Conservation (phyloP, 345 rosid genomes). For the Eucalyptus marginata region DNA sequence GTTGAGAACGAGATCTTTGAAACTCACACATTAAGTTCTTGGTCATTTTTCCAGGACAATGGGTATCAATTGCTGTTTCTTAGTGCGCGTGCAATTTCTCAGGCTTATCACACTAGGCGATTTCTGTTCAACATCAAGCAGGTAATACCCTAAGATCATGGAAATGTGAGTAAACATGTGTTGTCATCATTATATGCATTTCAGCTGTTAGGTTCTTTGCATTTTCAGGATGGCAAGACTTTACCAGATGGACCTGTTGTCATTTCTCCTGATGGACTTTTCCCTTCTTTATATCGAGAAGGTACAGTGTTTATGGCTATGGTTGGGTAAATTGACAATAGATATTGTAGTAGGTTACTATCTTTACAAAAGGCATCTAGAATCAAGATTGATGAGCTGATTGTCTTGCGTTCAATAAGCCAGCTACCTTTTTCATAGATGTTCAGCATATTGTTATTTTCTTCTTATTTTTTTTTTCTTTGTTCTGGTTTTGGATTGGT, state of each 20-base stretch:
- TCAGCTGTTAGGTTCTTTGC: not conserved
- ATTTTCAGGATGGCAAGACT: slow-evolving; percentile 68
- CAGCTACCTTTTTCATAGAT: not conserved
- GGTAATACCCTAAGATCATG: slow-evolving; percentile 19
- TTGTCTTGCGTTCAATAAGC: not conserved
- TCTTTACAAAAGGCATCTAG: not conserved
- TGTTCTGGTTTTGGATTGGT: not conserved
- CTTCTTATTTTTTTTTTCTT: not conserved
- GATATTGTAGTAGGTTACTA: not conserved
- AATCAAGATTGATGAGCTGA: not conserved
- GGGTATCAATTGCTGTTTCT: slow-evolving; percentile 91
- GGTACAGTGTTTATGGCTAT: slow-evolving; percentile 27
- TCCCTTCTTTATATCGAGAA: slow-evolving; percentile 90
- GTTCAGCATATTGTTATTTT: not conserved
- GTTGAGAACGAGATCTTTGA: not conserved
- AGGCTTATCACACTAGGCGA: slow-evolving; percentile 79
- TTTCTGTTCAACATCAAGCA: slow-evolving; percentile 85
- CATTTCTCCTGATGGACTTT: slow-evolving; percentile 95
- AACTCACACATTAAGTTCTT: not conserved
- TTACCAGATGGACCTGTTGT: slow-evolving; percentile 98
- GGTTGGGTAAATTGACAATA: not conserved
- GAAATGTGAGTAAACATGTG: not conserved
- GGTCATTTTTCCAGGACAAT: slow-evolving; percentile 55
- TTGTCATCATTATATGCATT: not conserved
- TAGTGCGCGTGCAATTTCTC: slow-evolving; percentile 95